phyloP scores from a whole-genome alignment of 352 stramenopile genomes.

The Phytophthora brassicae region DNA sequence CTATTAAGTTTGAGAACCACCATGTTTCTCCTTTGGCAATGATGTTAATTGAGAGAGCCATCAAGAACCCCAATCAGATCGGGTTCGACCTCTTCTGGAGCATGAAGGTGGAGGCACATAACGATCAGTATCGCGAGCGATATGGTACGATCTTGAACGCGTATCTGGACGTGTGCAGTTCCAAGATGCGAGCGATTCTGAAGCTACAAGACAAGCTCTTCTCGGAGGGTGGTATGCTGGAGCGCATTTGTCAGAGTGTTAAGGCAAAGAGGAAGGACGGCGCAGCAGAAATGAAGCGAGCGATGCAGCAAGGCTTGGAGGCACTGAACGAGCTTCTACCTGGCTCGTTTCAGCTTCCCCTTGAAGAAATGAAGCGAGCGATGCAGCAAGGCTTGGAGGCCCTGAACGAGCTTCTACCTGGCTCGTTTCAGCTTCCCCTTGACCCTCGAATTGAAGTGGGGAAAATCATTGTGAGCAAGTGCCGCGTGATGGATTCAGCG shows the following conservation, averaged over 20 bases:
- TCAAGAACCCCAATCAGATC: slow-evolving; percentile 88
- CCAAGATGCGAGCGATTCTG: slow-evolving; percentile 91
- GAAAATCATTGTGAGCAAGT: slow-evolving; percentile 86
- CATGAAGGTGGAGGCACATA: slow-evolving; percentile 89
- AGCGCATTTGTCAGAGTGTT: slow-evolving; percentile 81
- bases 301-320: slow-evolving; percentile 77
- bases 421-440: slow-evolving; percentile 87
- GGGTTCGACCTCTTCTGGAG: slow-evolving; percentile 90
- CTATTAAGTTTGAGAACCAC: slow-evolving; percentile 90
- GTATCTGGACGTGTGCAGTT: slow-evolving; percentile 84
- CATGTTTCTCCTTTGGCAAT: slow-evolving; percentile 74
- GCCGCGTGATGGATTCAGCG: slow-evolving; percentile 89
- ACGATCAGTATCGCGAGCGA: slow-evolving; percentile 74
- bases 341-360: slow-evolving; percentile 88
- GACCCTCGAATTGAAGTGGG: slow-evolving; percentile 84
- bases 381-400: slow-evolving; percentile 80
- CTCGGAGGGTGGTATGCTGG: slow-evolving; percentile 73
- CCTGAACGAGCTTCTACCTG: slow-evolving; percentile 80
- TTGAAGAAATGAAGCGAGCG: slow-evolving; percentile 84
- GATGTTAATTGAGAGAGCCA: slow-evolving; percentile 85
- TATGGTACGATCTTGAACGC: slow-evolving; percentile 83
- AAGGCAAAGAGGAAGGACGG: slow-evolving; percentile 86
- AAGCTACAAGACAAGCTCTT: slow-evolving; percentile 91
- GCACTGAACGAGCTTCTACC: slow-evolving; percentile 85
- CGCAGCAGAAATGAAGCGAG: slow-evolving; percentile 79